phyloP scores from a whole-genome alignment of 345 rosid species.

The Raphanus sativus region DNA sequence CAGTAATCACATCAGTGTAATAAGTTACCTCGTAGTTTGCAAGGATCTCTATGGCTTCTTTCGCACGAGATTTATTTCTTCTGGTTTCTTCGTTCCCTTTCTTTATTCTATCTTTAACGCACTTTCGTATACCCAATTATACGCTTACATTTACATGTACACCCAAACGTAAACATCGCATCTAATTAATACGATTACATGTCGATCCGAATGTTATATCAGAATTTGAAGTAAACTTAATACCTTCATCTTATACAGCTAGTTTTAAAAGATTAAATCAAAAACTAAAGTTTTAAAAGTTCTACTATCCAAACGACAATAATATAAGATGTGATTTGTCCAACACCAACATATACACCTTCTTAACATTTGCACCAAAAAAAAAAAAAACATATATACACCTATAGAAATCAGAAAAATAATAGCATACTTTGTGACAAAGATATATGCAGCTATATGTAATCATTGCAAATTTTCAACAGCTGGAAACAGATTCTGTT shows the following conservation, averaged over 20 bases:
- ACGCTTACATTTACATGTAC: slow-evolving; percentile 10
- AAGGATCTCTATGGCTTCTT: slow-evolving; percentile 14
- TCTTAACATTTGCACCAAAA: too few relatives aligned
- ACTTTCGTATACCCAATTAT: slow-evolving; percentile 12
- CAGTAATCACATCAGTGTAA: slow-evolving; percentile 7
- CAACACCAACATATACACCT: neutral
- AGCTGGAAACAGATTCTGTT: slow-evolving; percentile 2
- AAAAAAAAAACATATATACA: neutral
- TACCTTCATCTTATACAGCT: neutral
- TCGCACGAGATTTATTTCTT: too few relatives aligned
- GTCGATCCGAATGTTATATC: neutral
- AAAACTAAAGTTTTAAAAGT: neutral
- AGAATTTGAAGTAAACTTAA: neutral
- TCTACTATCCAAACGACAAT: neutral
- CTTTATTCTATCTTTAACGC: slow-evolving; percentile 1
- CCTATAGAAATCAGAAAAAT: neutral
- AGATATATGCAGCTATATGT: neutral
- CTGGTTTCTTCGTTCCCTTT: neutral
- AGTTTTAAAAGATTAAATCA: neutral
- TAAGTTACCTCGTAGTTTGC: slow-evolving; percentile 30
- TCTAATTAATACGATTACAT: neutral
- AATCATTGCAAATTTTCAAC: neutral
- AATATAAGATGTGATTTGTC: neutral
- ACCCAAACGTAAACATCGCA: neutral
- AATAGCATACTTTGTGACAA: neutral